These are phyloP conservation scores for Penicillium sumatraense DNA, from an alignment of 2,329 filamentous ascomycete genomes.

Conservation along the genomic window DNA sequence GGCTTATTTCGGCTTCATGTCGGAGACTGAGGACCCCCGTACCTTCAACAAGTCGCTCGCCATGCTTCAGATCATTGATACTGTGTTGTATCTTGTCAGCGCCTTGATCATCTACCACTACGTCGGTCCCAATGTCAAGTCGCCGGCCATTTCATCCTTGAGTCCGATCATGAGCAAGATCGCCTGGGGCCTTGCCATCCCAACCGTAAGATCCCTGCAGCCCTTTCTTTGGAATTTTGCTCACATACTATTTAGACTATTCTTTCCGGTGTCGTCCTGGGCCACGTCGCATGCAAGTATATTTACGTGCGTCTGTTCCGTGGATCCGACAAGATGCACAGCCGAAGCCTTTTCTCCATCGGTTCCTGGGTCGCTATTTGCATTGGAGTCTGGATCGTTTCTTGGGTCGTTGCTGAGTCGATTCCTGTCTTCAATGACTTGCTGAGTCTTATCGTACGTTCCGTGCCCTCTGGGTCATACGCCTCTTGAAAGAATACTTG, in stretches of 20 bases:
- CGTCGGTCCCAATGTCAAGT: slow-evolving; percentile 63
- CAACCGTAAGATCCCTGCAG: slow-evolving; percentile 50
- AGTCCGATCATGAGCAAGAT: slow-evolving; percentile 61
- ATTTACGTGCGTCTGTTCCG: slow-evolving; percentile 68
- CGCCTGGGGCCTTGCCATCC: slow-evolving; percentile 70
- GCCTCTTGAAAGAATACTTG: not conserved
- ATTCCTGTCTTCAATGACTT: slow-evolving; percentile 72
- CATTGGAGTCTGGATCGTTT: slow-evolving; percentile 60
- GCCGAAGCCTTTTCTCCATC: slow-evolving; percentile 55
- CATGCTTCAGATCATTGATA: slow-evolving; percentile 64
- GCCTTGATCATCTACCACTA: slow-evolving; percentile 71
- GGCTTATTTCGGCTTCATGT: slow-evolving; percentile 69
- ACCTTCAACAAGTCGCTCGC: slow-evolving; percentile 67
- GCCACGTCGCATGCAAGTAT: slow-evolving; percentile 68
- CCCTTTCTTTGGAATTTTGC: not conserved
- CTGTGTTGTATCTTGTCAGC: slow-evolving; percentile 67
- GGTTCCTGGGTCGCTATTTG: slow-evolving; percentile 64
- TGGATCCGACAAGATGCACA: slow-evolving; percentile 59
- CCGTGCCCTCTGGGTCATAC: too few relatives aligned
- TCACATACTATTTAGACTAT: slow-evolving; percentile 56
- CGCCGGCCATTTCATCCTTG: slow-evolving; percentile 69
- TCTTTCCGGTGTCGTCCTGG: slow-evolving; percentile 71
- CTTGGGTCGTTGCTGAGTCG: slow-evolving; percentile 70
- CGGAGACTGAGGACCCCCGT: slow-evolving; percentile 64
- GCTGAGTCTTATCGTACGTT: slow-evolving; percentile 60